phyloP scores from a whole-genome alignment of 208 protist species.

The Leishmania lainsoni region DNA sequence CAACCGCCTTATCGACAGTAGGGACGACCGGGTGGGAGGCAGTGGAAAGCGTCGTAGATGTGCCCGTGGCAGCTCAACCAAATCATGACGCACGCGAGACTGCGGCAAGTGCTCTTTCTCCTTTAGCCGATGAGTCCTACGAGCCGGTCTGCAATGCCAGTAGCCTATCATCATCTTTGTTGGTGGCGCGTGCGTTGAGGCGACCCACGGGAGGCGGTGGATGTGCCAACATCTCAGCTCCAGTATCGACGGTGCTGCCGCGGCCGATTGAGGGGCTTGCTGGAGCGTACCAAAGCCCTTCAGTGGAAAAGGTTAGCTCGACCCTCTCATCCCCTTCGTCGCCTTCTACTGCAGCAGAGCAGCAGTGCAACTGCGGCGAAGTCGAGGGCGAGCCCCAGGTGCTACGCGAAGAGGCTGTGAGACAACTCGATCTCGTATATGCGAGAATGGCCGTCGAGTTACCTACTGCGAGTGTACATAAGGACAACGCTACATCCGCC shows the following conservation, averaged over 20 bases:
- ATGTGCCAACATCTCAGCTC: not conserved
- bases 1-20: constrained; percentile 7
- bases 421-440: not conserved
- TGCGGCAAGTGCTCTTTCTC: not conserved
- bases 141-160: not conserved
- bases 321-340: constrained; percentile 1
- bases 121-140: not conserved
- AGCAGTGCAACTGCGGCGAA: not conserved
- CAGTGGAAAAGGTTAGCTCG: not conserved
- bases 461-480: not conserved
- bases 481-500: not conserved
- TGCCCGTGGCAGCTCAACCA: not conserved
- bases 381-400: not conserved
- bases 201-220: not conserved
- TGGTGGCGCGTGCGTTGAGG: not conserved
- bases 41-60: constrained; percentile 7
- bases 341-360: not conserved
- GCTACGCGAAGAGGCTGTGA: constrained; percentile 1
- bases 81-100: not conserved
- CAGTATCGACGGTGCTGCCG: not conserved
- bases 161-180: not conserved
- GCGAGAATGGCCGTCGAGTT: not conserved
- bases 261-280: too few relatives aligned
- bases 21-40: constrained; percentile 8
- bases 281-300: not conserved